These are phyloP conservation scores for Sclerotinia spermophila DNA, from an alignment of 2,329 filamentous ascomycete species.

Conservation along the genomic window DNA sequence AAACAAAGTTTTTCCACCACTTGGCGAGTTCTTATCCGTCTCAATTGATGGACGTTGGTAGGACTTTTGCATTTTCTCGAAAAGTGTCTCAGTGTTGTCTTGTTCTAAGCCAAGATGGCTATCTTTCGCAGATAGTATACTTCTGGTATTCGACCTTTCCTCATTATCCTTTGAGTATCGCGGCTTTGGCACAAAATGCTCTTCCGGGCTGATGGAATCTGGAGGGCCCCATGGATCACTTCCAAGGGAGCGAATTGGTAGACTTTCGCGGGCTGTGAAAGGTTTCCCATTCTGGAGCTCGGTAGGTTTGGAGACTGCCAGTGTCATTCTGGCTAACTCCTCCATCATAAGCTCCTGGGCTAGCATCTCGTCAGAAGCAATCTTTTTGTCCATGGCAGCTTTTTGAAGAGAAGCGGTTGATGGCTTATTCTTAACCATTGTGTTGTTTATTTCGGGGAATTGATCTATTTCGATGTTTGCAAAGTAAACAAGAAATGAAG, in stretches of 20 bases:
- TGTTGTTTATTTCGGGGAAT: background rate
- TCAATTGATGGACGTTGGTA: background rate
- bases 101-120: background rate
- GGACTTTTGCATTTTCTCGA: background rate
- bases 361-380: background rate
- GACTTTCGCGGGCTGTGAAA: background rate
- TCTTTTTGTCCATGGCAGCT: background rate
- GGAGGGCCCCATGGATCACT: background rate
- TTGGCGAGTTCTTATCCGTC: background rate
- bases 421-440: slow-evolving; percentile 2
- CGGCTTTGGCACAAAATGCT: no score
- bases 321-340: background rate
- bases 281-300: background rate
- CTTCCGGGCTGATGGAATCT: background rate
- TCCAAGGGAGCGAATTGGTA: background rate
- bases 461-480: background rate
- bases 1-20: slow-evolving; percentile 23
- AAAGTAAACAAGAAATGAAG: background rate
- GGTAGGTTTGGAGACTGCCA: background rate
- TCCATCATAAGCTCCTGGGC: background rate
- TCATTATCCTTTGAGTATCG: background rate
- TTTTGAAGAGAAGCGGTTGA: background rate
- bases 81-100: background rate
- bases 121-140: no score
- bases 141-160: background rate